Percentiles rank a stretch among this genome's conserved stretches.
Evolutionary conservation across 2,329 filamentous ascomycete genomes (phyloP).

Genomic region (Nemania diffusa): DNA sequence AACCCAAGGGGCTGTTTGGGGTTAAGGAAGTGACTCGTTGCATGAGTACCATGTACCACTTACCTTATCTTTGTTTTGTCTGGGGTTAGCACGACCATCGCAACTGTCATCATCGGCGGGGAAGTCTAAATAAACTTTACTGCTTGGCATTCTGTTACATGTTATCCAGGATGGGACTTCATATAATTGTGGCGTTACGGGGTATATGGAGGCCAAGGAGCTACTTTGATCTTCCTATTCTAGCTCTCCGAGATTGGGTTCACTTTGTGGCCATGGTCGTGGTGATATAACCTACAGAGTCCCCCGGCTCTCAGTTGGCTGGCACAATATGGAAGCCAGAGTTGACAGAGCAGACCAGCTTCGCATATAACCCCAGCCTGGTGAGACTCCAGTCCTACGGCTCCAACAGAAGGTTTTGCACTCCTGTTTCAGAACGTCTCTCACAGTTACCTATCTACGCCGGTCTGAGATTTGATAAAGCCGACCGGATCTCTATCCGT

Average conservation of each 20-base stretch:
- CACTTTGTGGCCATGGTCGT: background rate
- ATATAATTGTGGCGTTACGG: slow-evolving; percentile 24
- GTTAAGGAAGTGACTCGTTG: slow-evolving; percentile 17
- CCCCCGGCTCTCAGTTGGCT: background rate
- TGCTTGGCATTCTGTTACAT: slow-evolving; percentile 18
- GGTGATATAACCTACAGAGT: slow-evolving; percentile 4
- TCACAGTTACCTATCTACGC: background rate
- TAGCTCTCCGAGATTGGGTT: background rate
- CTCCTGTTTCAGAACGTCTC: background rate
- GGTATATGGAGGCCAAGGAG: slow-evolving; percentile 13
- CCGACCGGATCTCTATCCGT: background rate
- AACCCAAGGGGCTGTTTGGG: background rate
- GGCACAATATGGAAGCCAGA: background rate
- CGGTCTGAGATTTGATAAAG: background rate
- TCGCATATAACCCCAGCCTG: background rate
- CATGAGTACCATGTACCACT: slow-evolving; percentile 19
- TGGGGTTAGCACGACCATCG: background rate
- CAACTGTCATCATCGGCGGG: slow-evolving; percentile 17
- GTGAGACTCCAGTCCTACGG: slow-evolving; percentile 2
- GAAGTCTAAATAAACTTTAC: slow-evolving; percentile 14
- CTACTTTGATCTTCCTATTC: background rate
- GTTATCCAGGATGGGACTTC: slow-evolving; percentile 13
- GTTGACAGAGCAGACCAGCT: background rate
- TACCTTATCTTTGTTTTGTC: background rate
- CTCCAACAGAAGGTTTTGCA: background rate